These are phyloP conservation scores for Phialocephala subalpina DNA, from an alignment of 2,329 filamentous ascomycete species.

Conservation along the genomic window DNA sequence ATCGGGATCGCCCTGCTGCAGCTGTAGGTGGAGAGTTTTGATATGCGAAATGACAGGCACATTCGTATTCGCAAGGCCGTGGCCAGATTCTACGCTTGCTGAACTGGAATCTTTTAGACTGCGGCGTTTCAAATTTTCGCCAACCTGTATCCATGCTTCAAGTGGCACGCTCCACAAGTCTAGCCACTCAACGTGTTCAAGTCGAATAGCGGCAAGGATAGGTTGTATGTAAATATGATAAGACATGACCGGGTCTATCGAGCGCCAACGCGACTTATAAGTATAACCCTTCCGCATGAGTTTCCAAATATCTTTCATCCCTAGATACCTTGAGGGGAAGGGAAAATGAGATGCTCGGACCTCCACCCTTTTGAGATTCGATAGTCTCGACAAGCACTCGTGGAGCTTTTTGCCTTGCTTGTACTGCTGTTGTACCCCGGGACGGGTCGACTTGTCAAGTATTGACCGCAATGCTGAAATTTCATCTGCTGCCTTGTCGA, in stretches of 20 bases:
- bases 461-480: not conserved
- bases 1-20: not conserved
- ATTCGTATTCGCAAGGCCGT: not conserved
- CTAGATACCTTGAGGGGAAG: too few relatives aligned
- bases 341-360: too few relatives aligned
- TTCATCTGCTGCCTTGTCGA: not conserved
- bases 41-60: not conserved
- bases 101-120: not conserved
- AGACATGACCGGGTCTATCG: not conserved
- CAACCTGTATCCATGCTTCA: not conserved
- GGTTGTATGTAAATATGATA: not conserved
- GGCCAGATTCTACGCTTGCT: not conserved
- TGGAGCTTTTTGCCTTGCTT: too few relatives aligned
- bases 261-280: not conserved
- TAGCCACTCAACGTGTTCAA: not conserved
- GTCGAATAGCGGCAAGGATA: not conserved
- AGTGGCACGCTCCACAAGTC: not conserved
- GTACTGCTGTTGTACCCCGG: too few relatives aligned
- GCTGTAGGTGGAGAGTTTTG: not conserved
- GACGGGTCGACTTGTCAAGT: too few relatives aligned
- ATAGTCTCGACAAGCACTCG: too few relatives aligned
- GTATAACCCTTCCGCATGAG: not conserved
- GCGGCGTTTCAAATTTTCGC: not conserved
- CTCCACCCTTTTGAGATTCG: too few relatives aligned
- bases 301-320: not conserved